Evolutionary conservation across 2,329 filamentous ascomycete species (phyloP).

Genomic region (Colletotrichum chrysophilum): DNA sequence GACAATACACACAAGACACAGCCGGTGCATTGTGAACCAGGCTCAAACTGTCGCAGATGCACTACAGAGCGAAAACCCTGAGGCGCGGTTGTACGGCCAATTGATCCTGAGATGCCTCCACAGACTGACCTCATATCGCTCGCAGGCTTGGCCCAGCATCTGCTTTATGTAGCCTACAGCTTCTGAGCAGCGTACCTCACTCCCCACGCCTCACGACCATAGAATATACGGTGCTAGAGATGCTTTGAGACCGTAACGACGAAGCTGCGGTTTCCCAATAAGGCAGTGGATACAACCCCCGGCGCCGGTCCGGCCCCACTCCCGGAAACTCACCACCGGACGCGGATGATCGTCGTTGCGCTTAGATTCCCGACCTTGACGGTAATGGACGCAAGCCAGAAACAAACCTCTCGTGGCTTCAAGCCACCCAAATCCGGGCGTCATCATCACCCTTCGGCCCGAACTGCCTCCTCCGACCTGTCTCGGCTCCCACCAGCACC

Average conservation of each 20-base stretch:
- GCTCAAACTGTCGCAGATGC: fast-evolving
- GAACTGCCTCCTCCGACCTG: not conserved
- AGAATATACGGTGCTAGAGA: not conserved
- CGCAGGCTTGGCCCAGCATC: fast-evolving
- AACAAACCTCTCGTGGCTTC: not conserved
- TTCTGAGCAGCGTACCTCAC: not conserved
- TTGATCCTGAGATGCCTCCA: not conserved
- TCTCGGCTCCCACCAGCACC: not conserved
- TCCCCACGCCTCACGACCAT: not conserved
- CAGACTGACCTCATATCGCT: fast-evolving
- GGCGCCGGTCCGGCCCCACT: not conserved
- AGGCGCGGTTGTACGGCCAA: fast-evolving
- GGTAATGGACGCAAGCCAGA: not conserved
- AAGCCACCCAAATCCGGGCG: not conserved
- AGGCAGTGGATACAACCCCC: not conserved
- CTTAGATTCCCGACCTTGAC: fast-evolving
- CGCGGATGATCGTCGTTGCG: not conserved
- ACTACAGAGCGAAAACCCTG: not conserved
- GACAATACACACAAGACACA: not conserved
- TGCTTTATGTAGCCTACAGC: not conserved
- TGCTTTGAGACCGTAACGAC: not conserved
- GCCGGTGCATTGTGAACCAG: not conserved
- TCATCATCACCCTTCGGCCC: not conserved
- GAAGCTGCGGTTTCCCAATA: not conserved
- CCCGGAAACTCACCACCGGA: not conserved